A percentile compares a stretch with the other conserved stretches of the same genome.
Evolutionary conservation across 176 grass and related monocot species (phyloP).

Genomic region (Tillandsia fasciculata): DNA sequence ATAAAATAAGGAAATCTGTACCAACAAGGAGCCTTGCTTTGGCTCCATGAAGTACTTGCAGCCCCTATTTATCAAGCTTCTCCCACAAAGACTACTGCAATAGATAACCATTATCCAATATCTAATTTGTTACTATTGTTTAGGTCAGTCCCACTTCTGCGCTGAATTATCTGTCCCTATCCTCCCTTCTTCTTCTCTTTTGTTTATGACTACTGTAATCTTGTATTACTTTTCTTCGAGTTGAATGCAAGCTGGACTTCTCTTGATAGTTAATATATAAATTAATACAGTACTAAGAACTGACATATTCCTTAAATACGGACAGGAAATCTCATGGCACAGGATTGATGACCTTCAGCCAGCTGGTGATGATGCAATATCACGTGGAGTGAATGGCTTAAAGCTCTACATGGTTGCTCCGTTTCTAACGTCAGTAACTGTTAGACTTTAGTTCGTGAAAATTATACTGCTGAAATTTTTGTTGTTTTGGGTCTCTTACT

Average conservation of each 20-base stretch:
- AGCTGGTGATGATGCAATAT: conserved; percentile 65
- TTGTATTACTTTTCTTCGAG: neutral
- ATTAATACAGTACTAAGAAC: neutral
- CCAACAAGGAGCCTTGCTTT: no score
- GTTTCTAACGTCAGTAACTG: conserved; percentile 66
- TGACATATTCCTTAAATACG: conserved; percentile 10
- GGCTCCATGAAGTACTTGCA: no score
- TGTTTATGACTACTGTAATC: no score
- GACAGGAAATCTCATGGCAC: conserved; percentile 91
- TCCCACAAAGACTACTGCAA: no score
- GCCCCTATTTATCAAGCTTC: no score
- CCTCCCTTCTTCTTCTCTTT: no score
- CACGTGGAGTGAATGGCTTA: conserved; percentile 73
- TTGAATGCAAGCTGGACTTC: neutral
- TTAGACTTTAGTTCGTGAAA: neutral
- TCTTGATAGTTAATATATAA: no score
- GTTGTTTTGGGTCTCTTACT: conserved; percentile 15
- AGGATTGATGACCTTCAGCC: conserved; percentile 85
- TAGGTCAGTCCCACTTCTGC: no score
- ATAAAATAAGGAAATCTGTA: no score
- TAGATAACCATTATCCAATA: no score
- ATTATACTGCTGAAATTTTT: neutral
- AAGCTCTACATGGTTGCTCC: conserved; percentile 99
- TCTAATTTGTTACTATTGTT: no score
- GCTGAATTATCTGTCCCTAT: no score